phyloP scores from a whole-genome alignment of 495 filamentous ascomycete genomes.

The Aspergillus asperescens region DNA sequence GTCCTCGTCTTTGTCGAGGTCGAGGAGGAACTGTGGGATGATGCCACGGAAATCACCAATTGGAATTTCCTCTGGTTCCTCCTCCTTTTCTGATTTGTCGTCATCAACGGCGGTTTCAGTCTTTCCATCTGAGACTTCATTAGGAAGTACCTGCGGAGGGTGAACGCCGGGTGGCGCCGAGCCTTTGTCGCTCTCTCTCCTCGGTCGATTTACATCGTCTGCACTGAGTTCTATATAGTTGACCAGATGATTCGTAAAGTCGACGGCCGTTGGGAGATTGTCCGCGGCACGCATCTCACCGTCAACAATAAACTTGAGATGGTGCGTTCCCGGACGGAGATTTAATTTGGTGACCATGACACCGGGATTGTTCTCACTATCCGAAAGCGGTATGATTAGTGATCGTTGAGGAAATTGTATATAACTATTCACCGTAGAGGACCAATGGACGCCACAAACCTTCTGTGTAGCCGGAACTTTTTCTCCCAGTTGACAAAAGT shows the following conservation, averaged over 20 bases:
- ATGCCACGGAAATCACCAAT: conserved; percentile 47
- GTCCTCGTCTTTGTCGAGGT: conserved; percentile 80
- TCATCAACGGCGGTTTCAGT: conserved; percentile 33
- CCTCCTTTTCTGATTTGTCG: conserved; percentile 38
- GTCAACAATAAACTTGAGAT: conserved; percentile 93
- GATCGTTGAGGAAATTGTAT: not conserved
- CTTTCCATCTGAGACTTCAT: conserved; percentile 32
- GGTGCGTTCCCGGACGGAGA: conserved; percentile 88
- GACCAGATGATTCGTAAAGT: conserved; percentile 92
- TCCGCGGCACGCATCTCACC: conserved; percentile 84
- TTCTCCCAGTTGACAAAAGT: conserved; percentile 95
- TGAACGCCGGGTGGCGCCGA: conserved; percentile 35
- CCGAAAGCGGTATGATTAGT: conserved; percentile 4
- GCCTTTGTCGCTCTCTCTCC: conserved; percentile 35
- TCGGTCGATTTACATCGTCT: conserved; percentile 51
- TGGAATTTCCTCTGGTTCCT: conserved; percentile 48
- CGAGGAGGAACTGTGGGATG: conserved; percentile 78
- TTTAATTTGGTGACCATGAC: conserved; percentile 69
- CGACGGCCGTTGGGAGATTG: conserved; percentile 86
- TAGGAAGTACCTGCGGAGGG: conserved; percentile 42
- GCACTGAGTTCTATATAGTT: conserved; percentile 94
- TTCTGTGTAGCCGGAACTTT: conserved; percentile 77
- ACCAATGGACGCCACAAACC: conserved; percentile 44
- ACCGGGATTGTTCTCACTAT: conserved; percentile 40
- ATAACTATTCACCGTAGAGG: not conserved